Conservation (phyloP, 1,139 yeast species). For the Magnusiomyces clavatus region DNA sequence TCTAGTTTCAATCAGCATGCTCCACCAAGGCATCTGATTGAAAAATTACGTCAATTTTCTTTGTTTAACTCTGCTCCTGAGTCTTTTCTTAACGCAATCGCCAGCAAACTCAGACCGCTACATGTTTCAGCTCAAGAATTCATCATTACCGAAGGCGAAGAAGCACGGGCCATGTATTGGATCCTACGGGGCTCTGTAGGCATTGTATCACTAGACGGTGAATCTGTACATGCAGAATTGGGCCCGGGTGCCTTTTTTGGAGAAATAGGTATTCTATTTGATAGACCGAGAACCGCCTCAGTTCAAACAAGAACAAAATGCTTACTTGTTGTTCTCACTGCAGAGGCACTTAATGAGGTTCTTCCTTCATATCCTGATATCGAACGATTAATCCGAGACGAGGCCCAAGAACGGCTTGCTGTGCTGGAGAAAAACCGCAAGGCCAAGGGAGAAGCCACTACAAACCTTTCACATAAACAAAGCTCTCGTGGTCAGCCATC, state of each 20-base stretch:
- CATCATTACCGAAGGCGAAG: slow-evolving; percentile 63
- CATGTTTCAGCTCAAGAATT: slow-evolving; percentile 61
- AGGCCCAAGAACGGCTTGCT: slow-evolving; percentile 68
- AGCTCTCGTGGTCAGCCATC: neutral
- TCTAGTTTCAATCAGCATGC: slow-evolving; percentile 2
- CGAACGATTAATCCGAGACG: slow-evolving; percentile 64
- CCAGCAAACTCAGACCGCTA: slow-evolving; percentile 49
- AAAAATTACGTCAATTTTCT: slow-evolving; percentile 49
- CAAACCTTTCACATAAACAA: neutral
- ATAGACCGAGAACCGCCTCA: slow-evolving; percentile 71
- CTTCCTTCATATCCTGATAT: slow-evolving; percentile 55
- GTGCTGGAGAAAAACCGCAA: slow-evolving; percentile 53
- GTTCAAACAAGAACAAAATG: slow-evolving; percentile 66
- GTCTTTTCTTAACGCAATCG: slow-evolving; percentile 52
- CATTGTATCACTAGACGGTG: slow-evolving; percentile 70
- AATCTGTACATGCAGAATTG: slow-evolving; percentile 61
- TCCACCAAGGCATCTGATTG: slow-evolving; percentile 37
- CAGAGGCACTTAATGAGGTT: slow-evolving; percentile 52
- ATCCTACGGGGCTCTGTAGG: slow-evolving; percentile 65
- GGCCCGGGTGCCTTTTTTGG: slow-evolving; percentile 68
- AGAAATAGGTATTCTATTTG: slow-evolving; percentile 68
- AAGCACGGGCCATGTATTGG: slow-evolving; percentile 76
- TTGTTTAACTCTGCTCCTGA: slow-evolving; percentile 60
- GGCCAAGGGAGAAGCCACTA: slow-evolving; percentile 18
- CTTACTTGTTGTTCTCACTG: slow-evolving; percentile 57